phyloP scores from a whole-genome alignment of 441 rosid genomes.

The Rhodomyrtus psidioides region DNA sequence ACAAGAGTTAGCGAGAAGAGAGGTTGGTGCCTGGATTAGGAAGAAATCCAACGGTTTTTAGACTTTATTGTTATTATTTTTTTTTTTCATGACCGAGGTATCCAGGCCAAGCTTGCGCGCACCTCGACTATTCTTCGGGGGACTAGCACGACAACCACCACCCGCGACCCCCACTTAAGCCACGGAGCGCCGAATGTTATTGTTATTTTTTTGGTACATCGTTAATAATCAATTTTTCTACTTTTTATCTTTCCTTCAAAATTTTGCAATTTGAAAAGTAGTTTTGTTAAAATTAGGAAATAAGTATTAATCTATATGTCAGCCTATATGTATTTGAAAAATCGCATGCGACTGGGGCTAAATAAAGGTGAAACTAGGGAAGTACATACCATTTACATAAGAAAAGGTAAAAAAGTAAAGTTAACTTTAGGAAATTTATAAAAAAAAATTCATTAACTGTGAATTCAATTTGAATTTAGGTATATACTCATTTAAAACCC shows the following conservation, averaged over 20 bases:
- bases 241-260: neutral
- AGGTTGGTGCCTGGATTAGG: neutral
- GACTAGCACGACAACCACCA: no score
- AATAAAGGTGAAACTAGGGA: neutral
- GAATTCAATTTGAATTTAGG: no score
- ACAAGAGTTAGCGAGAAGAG: neutral
- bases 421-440: neutral
- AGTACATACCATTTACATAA: neutral
- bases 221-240: neutral
- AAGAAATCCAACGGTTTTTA: neutral
- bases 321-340: neutral
- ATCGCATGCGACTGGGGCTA: neutral
- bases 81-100: no score
- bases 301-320: neutral
- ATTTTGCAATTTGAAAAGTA: neutral
- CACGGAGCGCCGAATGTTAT: no score
- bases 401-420: neutral
- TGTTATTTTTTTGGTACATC: neutral
- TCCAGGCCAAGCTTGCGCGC: no score
- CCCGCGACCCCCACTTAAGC: no score
- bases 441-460: no score
- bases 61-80: neutral
- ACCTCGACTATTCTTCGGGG: no score
- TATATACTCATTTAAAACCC: neutral
- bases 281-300: neutral